Evolutionary conservation across 78 protist genomes (phyloP).

Genomic region (Dictyostelium purpureum): DNA sequence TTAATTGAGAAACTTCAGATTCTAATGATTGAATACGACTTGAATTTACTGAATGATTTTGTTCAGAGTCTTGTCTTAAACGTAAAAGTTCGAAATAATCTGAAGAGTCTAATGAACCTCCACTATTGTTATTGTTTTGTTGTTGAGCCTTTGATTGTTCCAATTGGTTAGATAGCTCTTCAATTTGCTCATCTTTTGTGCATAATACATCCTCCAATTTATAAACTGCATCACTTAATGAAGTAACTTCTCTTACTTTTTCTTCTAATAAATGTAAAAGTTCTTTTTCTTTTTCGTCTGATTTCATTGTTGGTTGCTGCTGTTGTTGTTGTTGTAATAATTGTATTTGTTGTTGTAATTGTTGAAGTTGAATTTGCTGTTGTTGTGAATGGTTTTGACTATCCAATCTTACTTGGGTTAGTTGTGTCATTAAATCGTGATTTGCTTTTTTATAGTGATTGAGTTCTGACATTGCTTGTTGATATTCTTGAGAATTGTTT

Average conservation of each 20-base stretch:
- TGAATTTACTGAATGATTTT: background rate
- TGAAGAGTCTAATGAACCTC: background rate
- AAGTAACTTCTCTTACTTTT: constrained; percentile 4
- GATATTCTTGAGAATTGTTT: background rate
- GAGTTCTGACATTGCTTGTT: background rate
- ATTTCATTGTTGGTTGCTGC: background rate
- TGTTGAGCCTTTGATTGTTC: background rate
- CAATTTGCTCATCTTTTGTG: constrained; percentile 57
- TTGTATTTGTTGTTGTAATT: background rate
- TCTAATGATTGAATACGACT: background rate
- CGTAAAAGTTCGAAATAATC: constrained; percentile 62
- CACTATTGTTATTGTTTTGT: background rate
- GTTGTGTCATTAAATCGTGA: background rate
- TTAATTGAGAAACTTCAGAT: background rate
- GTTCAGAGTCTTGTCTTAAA: constrained; percentile 40
- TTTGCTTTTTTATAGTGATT: background rate
- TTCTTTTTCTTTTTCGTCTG: background rate
- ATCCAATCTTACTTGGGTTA: background rate
- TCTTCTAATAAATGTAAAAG: background rate
- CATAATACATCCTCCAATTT: constrained; percentile 39
- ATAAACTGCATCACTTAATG: constrained; percentile 13
- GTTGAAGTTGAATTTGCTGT: background rate
- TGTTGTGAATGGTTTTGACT: constrained; percentile 10
- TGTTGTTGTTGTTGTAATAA: background rate
- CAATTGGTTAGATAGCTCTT: background rate